Evolutionary conservation across 805 yeast genomes (phyloP), one percentile per base, ranked within the genome.

Genomic region (Pichia insulana): DNA sequence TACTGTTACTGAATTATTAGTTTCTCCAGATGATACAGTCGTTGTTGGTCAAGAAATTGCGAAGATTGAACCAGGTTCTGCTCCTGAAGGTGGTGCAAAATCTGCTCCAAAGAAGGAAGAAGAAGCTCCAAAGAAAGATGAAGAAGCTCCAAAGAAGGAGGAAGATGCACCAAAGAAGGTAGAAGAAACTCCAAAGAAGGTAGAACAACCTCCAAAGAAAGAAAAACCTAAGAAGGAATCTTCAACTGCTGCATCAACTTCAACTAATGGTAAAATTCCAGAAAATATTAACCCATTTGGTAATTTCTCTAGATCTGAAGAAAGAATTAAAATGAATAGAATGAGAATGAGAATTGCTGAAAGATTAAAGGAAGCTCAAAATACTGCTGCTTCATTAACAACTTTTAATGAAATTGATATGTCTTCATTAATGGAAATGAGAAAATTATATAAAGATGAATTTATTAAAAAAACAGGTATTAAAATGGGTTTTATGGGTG

Each of bases 281-380:
- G 47, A 42, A 35, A 31, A 33, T 13, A 42, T 42, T 27, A 46
- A 44, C 34, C 58, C 73, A 27, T 57, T 65, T 35, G 69, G 72
- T 33, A 55, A 74, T 30, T 86, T 85, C 60, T 74, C 92, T 45
- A 84, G 98, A 72, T 67, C 70, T 48, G 97, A 92, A 70, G 83
- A 80, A 62, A 78, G 88, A 64, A 94, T 92, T 51, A 90, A 90
- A 75, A 90, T 90, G 97, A 92, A 89, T 80, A 85, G 98, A 74
- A 92, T 90, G 97, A 83, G 98, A 71, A 69, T 86, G 70, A 86
- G 98, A 76, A 92, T 92, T 54, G 96, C 98, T 47, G 97, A 90
- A 74, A 86, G 98, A 71, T 83, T 90, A 63, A 90, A 90, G 86
- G 97, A 92, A 74, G 85, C 97, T 30, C 98, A 90, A 71, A 92